phyloP scores from a whole-genome alignment of 768 basidiomycete species.

The Pleurotus tuoliensis region DNA sequence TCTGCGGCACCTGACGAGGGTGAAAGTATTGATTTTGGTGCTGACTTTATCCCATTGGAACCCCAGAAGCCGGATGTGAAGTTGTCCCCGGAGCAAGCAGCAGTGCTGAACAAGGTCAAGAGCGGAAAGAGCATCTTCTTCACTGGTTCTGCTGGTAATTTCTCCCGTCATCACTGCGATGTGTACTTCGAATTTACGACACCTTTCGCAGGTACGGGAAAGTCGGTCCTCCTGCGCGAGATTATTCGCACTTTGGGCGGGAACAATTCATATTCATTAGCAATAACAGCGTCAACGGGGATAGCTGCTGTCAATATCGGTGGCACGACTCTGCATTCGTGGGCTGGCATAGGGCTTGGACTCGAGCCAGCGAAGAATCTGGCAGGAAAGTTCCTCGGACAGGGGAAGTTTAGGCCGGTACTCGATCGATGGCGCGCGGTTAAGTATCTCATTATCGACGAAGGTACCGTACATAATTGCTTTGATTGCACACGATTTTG shows the following conservation, averaged over 20 bases:
- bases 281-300: slow-evolving; percentile 76
- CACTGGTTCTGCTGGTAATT: slow-evolving; percentile 77
- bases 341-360: slow-evolving; percentile 79
- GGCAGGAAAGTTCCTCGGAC: slow-evolving; percentile 48
- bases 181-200: neutral
- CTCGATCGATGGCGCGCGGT: slow-evolving; percentile 60
- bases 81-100: slow-evolving; percentile 51
- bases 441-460: slow-evolving; percentile 75
- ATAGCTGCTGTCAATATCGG: slow-evolving; percentile 83
- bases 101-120: slow-evolving; percentile 49
- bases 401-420: slow-evolving; percentile 32
- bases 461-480: slow-evolving; percentile 49
- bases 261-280: slow-evolving; percentile 35
- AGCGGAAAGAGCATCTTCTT: slow-evolving; percentile 73
- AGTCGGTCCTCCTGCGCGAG: slow-evolving; percentile 75
- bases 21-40: neutral
- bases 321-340: slow-evolving; percentile 77
- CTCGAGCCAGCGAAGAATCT: slow-evolving; percentile 49
- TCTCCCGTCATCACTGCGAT: neutral
- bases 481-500: neutral
- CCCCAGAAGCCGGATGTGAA: slow-evolving; percentile 17
- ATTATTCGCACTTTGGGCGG: slow-evolving; percentile 53
- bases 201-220: slow-evolving; percentile 59
- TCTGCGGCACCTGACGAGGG: neutral
- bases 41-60: neutral